Evolutionary conservation across 768 basidiomycete species (phyloP), one percentile per base, ranked within the genome.

Genomic region (Tephrocybe sp.): DNA sequence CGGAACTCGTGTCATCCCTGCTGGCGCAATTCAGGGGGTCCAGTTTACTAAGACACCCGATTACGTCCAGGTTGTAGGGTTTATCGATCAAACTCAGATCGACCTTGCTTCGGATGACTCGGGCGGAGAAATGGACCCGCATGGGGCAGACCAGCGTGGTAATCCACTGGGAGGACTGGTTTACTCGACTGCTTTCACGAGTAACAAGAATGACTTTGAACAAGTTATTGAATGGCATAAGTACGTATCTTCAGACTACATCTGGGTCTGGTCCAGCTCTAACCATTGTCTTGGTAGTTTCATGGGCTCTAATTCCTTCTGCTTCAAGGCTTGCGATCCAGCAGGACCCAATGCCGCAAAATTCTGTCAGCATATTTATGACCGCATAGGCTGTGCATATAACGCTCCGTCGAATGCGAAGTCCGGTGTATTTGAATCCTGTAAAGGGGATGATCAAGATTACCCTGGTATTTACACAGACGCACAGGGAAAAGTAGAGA

Each of bases 351-450:
- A 55, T 38, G 60, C 61, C 27, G 50, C 60, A 5, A 55, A 53
- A 26, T 52, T 48, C 43, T 56, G 61, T 44, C 53, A 62, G 39
- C 58, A 60, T 26, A 59, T 58, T n/a, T 60, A 59, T 34, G 54
- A 58, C 32, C 50, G 48, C 18, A 57, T 56, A 37, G 56, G 60
- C 0, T 61, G 60, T 25, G 51, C 38, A 25, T 61, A 83, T 73
- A 92, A 90, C 62, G 84, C 79, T 9, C 89, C 89, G 3, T 82
- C 77, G 59, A 65, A 71, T 22, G 85, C 85, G 24, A 61, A 74
- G 44, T 67, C 83, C 32, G 78, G 77, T 16, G 69, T 72, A 0
- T 92, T 88, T 66, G 79, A 83, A 49, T 68, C 74, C 6, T 92
- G 90, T 69, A 63, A 77, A 11, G 82, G 83, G 13, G 86, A 89